Percentiles rank a stretch among this genome's conserved stretches.
These are phyloP conservation scores for Xylariaceae sp. DNA, from an alignment of 2,329 filamentous ascomycete species.

Conservation along the genomic window DNA sequence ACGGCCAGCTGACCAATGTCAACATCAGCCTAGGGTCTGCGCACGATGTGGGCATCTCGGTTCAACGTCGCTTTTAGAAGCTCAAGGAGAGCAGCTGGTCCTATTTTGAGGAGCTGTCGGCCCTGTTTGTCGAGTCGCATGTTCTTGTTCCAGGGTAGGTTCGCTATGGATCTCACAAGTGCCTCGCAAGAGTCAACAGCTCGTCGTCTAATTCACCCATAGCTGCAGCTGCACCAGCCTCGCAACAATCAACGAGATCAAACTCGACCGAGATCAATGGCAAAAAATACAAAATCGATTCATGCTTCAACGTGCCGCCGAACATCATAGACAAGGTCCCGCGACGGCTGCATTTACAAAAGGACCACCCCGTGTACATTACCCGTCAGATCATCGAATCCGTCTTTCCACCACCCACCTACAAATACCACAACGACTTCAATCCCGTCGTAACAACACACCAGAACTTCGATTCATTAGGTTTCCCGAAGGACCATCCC, in stretches of 20 bases:
- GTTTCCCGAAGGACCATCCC: constrained; percentile 86
- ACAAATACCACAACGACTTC: constrained; percentile 77
- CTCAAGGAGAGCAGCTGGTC: constrained; percentile 20
- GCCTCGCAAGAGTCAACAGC: background rate
- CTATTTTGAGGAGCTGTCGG: constrained; percentile 20
- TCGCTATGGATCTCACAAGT: background rate
- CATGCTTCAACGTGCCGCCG: constrained; percentile 83
- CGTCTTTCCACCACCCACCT: constrained; percentile 76
- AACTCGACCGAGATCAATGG: constrained; percentile 65
- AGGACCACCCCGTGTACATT: constrained; percentile 88
- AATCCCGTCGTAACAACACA: constrained; percentile 82
- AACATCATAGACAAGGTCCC: constrained; percentile 77
- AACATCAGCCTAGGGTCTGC: constrained; percentile 1
- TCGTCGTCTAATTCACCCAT: constrained; percentile 24
- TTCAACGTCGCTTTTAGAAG: constrained; percentile 33
- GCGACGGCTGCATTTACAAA: constrained; percentile 85
- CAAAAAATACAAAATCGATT: constrained; percentile 70
- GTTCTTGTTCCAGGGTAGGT: constrained; percentile 37
- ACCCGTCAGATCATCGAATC: constrained; percentile 93
- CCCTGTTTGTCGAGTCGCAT: constrained; percentile 29
- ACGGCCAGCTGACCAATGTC: constrained; percentile 11
- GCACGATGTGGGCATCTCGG: constrained; percentile 40
- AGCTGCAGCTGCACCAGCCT: constrained; percentile 24
- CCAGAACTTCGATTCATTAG: constrained; percentile 97
- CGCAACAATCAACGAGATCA: constrained; percentile 35